Evolutionary conservation across 2,329 filamentous ascomycete genomes (phyloP).

Genomic region (Ascocoryne sarcoides): DNA sequence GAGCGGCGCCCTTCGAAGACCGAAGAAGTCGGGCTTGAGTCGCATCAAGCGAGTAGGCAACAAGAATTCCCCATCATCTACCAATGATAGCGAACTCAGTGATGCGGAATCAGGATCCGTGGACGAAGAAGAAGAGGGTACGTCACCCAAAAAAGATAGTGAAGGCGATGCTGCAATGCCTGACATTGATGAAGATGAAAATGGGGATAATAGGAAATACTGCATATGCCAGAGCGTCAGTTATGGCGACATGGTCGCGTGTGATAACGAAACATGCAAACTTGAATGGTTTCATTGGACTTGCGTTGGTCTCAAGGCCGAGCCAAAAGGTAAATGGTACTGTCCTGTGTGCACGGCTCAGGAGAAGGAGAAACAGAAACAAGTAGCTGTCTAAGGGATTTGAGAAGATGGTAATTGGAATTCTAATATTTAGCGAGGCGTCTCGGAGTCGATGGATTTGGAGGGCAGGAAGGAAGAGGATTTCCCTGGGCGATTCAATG

Average conservation of each 20-base stretch:
- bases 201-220: constrained; percentile 68
- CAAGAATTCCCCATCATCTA: constrained; percentile 54
- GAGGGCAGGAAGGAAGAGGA: no score
- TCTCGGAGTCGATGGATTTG: no score
- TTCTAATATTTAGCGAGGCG: no score
- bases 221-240: constrained; percentile 77
- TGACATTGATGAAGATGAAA: constrained; percentile 57
- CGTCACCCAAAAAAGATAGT: constrained; percentile 37
- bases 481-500: no score
- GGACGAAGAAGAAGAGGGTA: constrained; percentile 39
- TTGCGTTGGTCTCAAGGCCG: constrained; percentile 59
- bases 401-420: no score
- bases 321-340: constrained; percentile 60
- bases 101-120: constrained; percentile 50
- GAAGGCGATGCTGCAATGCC: constrained; percentile 44
- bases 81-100: constrained; percentile 56
- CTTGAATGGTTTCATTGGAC: constrained; percentile 87
- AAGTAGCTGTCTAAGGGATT: no score
- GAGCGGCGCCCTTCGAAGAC: constrained; percentile 23
- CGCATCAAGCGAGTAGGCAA: constrained; percentile 45
- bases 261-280: constrained; percentile 73
- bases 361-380: constrained; percentile 32
- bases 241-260: constrained; percentile 83
- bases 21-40: constrained; percentile 49
- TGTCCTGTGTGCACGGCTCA: constrained; percentile 49